These are phyloP conservation scores for Lentinula lateritia DNA, from an alignment of 768 basidiomycete species.

Conservation along the genomic window DNA sequence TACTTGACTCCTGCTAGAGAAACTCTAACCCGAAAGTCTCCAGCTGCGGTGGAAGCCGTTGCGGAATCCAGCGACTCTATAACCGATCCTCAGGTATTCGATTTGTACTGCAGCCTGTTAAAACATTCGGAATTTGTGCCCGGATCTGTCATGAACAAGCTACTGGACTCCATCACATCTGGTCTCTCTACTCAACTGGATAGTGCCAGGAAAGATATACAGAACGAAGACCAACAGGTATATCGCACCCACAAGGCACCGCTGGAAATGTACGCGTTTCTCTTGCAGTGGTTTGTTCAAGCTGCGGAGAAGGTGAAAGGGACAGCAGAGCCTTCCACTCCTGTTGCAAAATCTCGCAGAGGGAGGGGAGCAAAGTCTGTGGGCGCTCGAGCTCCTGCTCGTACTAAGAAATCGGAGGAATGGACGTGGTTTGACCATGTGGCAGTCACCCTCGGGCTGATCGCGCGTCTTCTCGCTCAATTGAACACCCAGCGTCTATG, in stretches of 20 bases:
- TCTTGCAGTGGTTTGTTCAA: constrained; percentile 86
- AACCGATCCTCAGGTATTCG: constrained; percentile 62
- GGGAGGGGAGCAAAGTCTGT: constrained; percentile 55
- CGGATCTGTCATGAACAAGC: constrained; percentile 69
- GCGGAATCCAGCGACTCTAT: constrained; percentile 75
- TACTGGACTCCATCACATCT: constrained; percentile 82
- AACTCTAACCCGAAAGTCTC: constrained; percentile 4
- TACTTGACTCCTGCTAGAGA: neutral
- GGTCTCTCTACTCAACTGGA: constrained; percentile 73
- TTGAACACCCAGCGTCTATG: constrained; percentile 76
- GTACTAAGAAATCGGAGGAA: constrained; percentile 35
- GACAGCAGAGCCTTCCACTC: constrained; percentile 38
- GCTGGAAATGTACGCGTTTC: constrained; percentile 88
- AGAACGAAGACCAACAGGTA: constrained; percentile 59
- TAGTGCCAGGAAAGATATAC: constrained; percentile 60
- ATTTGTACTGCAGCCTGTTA: constrained; percentile 76
- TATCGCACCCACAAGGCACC: constrained; percentile 61
- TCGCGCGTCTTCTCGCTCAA: constrained; percentile 63
- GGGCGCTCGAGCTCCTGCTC: constrained; percentile 29
- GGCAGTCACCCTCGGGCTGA: constrained; percentile 58
- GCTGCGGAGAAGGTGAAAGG: constrained; percentile 74
- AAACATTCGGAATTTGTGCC: constrained; percentile 66
- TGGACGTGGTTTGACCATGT: constrained; percentile 85
- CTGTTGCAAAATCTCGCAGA: constrained; percentile 44
- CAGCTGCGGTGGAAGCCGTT: constrained; percentile 78